Percentiles rank a stretch among this genome's conserved stretches.
Evolutionary conservation across 1,284 basidiomycete species (phyloP).

Genomic region (Fomitiporia mediterranea): DNA sequence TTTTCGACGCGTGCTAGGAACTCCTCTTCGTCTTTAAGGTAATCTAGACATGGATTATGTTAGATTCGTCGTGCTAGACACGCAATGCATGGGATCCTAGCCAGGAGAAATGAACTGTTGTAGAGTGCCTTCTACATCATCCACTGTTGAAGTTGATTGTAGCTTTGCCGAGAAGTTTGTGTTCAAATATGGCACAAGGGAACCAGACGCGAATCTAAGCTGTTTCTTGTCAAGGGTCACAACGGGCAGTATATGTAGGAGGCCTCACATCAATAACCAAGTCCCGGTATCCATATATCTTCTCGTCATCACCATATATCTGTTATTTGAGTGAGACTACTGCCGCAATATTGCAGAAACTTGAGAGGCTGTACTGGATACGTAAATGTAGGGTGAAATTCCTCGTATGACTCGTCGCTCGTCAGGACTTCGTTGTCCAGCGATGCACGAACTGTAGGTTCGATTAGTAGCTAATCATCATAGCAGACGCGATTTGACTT

Average conservation of each 20-base stretch:
- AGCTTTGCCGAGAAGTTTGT: conserved; percentile 67
- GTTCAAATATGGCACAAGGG: conserved; percentile 72
- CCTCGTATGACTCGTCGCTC: conserved; percentile 54
- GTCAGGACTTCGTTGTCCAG: conserved; percentile 59
- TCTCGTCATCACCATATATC: conserved; percentile 96
- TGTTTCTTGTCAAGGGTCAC: conserved; percentile 29
- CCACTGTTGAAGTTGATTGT: conserved; percentile 69
- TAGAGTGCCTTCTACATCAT: conserved; percentile 81
- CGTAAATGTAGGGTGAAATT: conserved; percentile 81
- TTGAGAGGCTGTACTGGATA: conserved; percentile 65
- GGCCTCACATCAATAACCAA: conserved; percentile 72
- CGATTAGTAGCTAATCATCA: background rate
- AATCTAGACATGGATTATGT: conserved; percentile 38
- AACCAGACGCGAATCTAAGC: conserved; percentile 87
- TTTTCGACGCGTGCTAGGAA: conserved; percentile 69
- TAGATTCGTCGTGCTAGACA: conserved; percentile 1
- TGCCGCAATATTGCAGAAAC: background rate
- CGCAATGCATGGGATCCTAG: conserved; percentile 27
- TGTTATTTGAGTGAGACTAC: conserved; percentile 27
- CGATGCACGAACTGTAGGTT: conserved; percentile 49
- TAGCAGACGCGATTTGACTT: conserved; percentile 19
- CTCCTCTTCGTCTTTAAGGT: conserved; percentile 57
- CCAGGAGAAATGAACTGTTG: conserved; percentile 78
- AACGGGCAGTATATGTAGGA: conserved; percentile 1
- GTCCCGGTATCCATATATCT: conserved; percentile 90